Base-by-base conservation (phyloP, 371 early-diverging fungal species). In the Lichtheimia ramosa region DNA sequence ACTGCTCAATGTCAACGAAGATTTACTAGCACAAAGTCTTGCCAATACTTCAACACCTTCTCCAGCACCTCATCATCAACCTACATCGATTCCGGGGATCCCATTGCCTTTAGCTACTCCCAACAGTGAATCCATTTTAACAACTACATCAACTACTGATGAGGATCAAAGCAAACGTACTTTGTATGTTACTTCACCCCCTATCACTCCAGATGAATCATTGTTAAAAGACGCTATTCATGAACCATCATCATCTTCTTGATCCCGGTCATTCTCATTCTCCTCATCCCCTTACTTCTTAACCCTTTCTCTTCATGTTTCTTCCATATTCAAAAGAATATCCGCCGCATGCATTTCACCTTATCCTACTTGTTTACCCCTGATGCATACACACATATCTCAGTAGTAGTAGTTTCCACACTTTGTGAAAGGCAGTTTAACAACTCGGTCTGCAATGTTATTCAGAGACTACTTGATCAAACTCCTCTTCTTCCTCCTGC, bases 11-110 rank as follows among this genome's bases (percentile, higher is more conserved):
- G 70, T 72, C 23, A 70, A 77, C 24, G 75, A 70, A 23, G 59
- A 65, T 63, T 65, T 74, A 65, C 67, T 74, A 64, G 70, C 67
- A 58, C 69, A 70, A 59, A 72, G 73, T 34, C 62, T 70, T 14
- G 25, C 58, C 2, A 64, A 28, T 48, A 55, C 25, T 15, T 10
- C 27, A 13, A 25, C 54, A n/a, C 10, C 43, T 16, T 20, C 52
- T 20, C 24, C 51, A n/a, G 59, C 23, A n/a, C 40, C 39, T 20
- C 53, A 14, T 16, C 55, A 43, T 40, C 16, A 42, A 20, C n/a
- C 42, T 12, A 13, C 27, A 16, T 54, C 42, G 10, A 27, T 25
- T 52, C 13, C 34, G 34, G 34, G 34, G 0, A 34, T 34, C 21
- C 53, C 53, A 20, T 20, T 53, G n/a, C 53, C 53, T 12, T 39